phyloP scores from a whole-genome alignment of 2,329 filamentous ascomycete genomes.

The Macrophomina phaseolina region DNA sequence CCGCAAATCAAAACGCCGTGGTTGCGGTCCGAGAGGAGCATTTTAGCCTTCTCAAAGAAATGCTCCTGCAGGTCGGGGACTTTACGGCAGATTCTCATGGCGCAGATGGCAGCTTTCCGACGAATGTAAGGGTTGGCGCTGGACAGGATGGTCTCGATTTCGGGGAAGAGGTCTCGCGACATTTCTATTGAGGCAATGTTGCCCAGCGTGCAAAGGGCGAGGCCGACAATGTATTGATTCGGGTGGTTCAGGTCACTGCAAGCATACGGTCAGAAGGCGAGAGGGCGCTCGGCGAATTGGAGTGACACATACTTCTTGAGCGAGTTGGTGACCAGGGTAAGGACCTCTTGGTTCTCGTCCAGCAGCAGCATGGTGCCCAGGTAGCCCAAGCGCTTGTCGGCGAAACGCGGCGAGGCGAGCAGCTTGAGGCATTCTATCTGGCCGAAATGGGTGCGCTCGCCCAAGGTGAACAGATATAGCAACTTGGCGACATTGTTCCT shows the following conservation, averaged over 20 bases:
- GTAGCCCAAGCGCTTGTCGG: slow-evolving; percentile 95
- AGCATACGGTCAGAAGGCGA: slow-evolving; percentile 28
- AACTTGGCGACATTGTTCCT: slow-evolving; percentile 99
- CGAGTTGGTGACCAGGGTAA: slow-evolving; percentile 97
- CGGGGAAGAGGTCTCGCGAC: slow-evolving; percentile 94
- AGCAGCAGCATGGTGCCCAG: slow-evolving; percentile 93
- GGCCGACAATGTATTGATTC: slow-evolving; percentile 97
- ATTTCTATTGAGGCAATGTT: slow-evolving; percentile 99
- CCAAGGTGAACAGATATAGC: slow-evolving; percentile 95
- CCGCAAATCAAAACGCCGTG: slow-evolving; percentile 95
- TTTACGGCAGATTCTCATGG: slow-evolving; percentile 98
- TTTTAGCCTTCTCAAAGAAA: slow-evolving; percentile 91
- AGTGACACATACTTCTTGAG: slow-evolving; percentile 80
- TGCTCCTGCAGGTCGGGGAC: slow-evolving; percentile 97
- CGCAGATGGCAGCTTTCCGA: slow-evolving; percentile 95
- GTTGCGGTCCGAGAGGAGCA: slow-evolving; percentile 88
- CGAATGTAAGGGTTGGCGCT: slow-evolving; percentile 98
- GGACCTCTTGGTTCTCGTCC: slow-evolving; percentile 97
- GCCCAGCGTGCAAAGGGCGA: slow-evolving; percentile 92
- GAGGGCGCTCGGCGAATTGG: neutral
- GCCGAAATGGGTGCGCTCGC: slow-evolving; percentile 96
- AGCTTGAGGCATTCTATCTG: slow-evolving; percentile 99
- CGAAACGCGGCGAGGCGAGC: slow-evolving; percentile 93
- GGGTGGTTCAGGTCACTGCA: slow-evolving; percentile 90
- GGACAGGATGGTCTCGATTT: slow-evolving; percentile 89